These are phyloP conservation scores for Blastocladiella emersonii DNA, from an alignment of 371 early-diverging fungal species.

Conservation along the genomic window DNA sequence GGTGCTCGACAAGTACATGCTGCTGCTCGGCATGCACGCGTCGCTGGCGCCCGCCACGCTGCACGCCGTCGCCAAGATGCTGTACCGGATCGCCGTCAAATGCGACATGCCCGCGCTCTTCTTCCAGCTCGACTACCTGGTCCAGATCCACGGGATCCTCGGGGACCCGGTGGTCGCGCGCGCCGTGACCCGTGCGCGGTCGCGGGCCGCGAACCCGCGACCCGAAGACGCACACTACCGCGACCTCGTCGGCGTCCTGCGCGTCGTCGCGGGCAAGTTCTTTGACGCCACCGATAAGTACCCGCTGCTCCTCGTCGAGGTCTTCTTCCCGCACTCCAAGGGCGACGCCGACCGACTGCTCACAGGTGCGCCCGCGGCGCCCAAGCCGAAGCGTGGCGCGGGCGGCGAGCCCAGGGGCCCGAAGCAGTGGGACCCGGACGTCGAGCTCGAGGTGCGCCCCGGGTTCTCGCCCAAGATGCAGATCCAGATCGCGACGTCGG, in stretches of 20 bases:
- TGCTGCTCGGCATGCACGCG: conserved; percentile 30
- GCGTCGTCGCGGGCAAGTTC: conserved; percentile 35
- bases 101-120: conserved; percentile 36
- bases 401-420: not conserved
- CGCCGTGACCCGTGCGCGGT: too few relatives aligned
- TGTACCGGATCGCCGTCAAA: conserved; percentile 55
- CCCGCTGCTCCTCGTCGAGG: conserved; percentile 44
- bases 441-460: not conserved
- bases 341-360: not conserved
- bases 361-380: not conserved
- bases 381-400: not conserved
- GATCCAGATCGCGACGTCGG: not conserved
- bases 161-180: not conserved
- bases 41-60: conserved; percentile 27
- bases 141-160: not conserved
- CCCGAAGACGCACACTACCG: conserved; percentile 15
- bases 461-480: not conserved
- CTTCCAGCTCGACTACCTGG: conserved; percentile 26
- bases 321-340: conserved; percentile 3
- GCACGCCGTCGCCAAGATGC: conserved; percentile 36
- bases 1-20: conserved; percentile 37
- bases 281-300: conserved; percentile 34
- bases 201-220: conserved; percentile 10
- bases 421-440: not conserved
- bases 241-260: conserved; percentile 37